Conservation (phyloP, 305 asterid species). For the Coffea humblotiana region DNA sequence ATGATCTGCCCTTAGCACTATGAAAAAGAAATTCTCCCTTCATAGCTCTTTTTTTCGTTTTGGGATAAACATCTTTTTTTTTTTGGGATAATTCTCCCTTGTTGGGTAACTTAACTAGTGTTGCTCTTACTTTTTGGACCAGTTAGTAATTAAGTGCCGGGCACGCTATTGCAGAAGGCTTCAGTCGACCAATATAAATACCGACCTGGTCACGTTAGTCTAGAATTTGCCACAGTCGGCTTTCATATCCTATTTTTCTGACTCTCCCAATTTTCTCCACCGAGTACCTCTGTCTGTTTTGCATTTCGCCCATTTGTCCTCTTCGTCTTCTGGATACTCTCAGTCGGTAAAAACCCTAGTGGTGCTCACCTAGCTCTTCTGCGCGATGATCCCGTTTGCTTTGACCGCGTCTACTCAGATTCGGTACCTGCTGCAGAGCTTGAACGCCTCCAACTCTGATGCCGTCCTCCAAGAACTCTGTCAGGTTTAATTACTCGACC, state of each 20-base stretch:
- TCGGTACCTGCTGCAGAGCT: slow-evolving; percentile 65
- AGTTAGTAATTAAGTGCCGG: no score
- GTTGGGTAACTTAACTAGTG: no score
- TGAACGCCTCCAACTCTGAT: slow-evolving; percentile 78
- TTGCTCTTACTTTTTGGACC: no score
- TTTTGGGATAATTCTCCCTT: no score
- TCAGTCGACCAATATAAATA: neutral
- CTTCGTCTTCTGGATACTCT: neutral
- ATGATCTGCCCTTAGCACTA: no score
- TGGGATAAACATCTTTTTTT: no score
- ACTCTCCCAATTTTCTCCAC: neutral
- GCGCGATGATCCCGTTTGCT: slow-evolving; percentile 63
- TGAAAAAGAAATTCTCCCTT: no score
- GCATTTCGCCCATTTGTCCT: neutral
- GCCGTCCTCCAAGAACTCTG: slow-evolving; percentile 64
- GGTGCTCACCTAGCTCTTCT: slow-evolving; percentile 3
- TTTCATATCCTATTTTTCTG: neutral
- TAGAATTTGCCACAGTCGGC: neutral
- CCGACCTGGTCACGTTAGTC: neutral
- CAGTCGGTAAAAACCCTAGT: slow-evolving; percentile 19
- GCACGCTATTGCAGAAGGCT: no score
- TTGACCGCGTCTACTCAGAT: slow-evolving; percentile 61
- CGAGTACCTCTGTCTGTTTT: neutral
- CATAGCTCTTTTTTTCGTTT: no score
- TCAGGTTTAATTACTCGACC: slow-evolving; percentile 41